These are phyloP conservation scores for Galerina marginata DNA, from an alignment of 768 basidiomycete species.

Conservation along the genomic window DNA sequence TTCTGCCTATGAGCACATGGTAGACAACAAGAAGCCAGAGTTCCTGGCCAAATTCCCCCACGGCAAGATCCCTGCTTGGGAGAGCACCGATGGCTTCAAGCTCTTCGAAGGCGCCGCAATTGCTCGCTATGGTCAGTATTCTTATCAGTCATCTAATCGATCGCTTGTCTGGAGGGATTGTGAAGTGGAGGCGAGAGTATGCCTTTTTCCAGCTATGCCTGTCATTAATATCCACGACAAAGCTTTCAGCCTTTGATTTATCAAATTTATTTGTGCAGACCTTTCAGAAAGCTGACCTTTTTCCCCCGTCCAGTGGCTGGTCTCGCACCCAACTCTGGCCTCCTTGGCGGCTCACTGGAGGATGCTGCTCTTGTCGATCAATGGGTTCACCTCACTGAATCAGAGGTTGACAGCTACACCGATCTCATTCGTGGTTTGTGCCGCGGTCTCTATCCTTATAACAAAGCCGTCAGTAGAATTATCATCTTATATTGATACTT, in stretches of 20 bases:
- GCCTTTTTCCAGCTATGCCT: conserved; percentile 69
- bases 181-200: conserved; percentile 43
- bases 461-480: conserved; percentile 73
- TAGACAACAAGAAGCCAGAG: conserved; percentile 73
- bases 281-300: conserved; percentile 11
- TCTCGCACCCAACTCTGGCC: conserved; percentile 76
- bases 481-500: neutral
- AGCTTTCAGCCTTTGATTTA: conserved; percentile 44
- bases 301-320: conserved; percentile 61
- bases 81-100: conserved; percentile 76
- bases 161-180: conserved; percentile 20
- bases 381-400: conserved; percentile 80
- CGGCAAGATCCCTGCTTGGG: conserved; percentile 87
- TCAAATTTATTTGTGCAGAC: conserved; percentile 14
- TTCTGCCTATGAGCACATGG: conserved; percentile 58
- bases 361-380: conserved; percentile 83
- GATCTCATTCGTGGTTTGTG: conserved; percentile 48
- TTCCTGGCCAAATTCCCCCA: conserved; percentile 77
- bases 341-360: conserved; percentile 69
- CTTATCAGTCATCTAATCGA: conserved; percentile 40
- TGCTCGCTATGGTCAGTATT: conserved; percentile 84
- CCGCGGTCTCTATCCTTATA: conserved; percentile 67
- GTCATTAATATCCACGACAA: conserved; percentile 70
- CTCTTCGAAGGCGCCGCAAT: conserved; percentile 82
- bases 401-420: conserved; percentile 56